A percentile compares a stretch with the other conserved stretches of the same genome.
Evolutionary conservation across 768 basidiomycete genomes (phyloP).

Genomic region (Imleria badia): DNA sequence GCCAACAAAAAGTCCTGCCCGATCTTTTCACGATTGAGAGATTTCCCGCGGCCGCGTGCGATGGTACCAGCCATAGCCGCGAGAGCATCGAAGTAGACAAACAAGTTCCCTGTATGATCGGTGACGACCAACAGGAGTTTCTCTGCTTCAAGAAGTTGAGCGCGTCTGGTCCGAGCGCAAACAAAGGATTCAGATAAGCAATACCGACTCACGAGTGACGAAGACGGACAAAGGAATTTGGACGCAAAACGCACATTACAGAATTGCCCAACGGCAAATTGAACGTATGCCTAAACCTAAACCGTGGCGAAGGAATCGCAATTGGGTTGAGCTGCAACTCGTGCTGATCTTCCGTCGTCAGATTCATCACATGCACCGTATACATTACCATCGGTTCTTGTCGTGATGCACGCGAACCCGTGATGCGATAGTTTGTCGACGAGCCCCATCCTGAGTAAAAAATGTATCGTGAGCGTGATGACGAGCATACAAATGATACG

Average conservation of each 20-base stretch:
- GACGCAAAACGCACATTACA: too few species aligned
- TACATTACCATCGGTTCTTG: too few species aligned
- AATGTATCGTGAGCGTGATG: not conserved
- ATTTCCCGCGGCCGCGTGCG: constrained; percentile 24
- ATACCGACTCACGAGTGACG: not conserved
- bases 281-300: too few species aligned
- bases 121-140: constrained; percentile 43
- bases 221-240: too few species aligned
- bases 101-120: constrained; percentile 33
- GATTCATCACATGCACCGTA: too few species aligned
- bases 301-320: too few species aligned
- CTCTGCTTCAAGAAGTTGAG: constrained; percentile 42
- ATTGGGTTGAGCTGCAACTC: too few species aligned
- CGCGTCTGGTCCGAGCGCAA: too few species aligned
- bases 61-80: constrained; percentile 35
- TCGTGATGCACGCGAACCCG: too few species aligned
- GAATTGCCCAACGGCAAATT: too few species aligned
- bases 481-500: not conserved
- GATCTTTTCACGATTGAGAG: constrained; percentile 45
- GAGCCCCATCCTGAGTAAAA: not conserved
- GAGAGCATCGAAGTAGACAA: constrained; percentile 40
- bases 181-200: not conserved
- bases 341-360: too few species aligned
- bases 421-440: too few species aligned
- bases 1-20: constrained; percentile 46